Evolutionary conservation across 2,329 filamentous ascomycete species (phyloP).

Genomic region (Arachnomyces sp.): DNA sequence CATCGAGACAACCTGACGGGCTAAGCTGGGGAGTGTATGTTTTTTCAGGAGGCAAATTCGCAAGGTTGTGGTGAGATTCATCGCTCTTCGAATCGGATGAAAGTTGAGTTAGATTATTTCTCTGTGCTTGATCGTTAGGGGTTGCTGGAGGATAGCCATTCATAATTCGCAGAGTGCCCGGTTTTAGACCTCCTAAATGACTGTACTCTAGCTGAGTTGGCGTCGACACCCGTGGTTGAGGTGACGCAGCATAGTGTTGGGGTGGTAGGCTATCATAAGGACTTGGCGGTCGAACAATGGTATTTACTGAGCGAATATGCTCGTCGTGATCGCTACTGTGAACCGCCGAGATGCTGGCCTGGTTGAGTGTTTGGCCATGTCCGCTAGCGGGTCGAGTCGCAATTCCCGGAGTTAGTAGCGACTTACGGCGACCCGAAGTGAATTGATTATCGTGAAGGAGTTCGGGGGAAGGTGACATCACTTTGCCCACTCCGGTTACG

Average conservation of each 20-base stretch:
- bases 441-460: no score
- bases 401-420: no score
- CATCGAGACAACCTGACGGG: no score
- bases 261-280: constrained; percentile 15
- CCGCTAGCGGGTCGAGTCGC: no score
- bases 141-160: constrained; percentile 33
- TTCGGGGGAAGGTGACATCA: no score
- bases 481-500: no score
- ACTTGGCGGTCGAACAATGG: constrained; percentile 6
- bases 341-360: constrained; percentile 2
- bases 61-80: constrained; percentile 1
- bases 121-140: constrained; percentile 22
- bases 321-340: constrained; percentile 19
- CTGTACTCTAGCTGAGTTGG: constrained; percentile 28
- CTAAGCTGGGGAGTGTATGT: no score
- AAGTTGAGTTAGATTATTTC: constrained; percentile 16
- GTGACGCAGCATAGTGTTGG: constrained; percentile 2
- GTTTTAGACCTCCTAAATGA: constrained; percentile 33
- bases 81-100: constrained; percentile 4
- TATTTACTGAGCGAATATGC: constrained; percentile 19
- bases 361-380: no score
- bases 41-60: no score
- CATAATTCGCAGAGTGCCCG: constrained; percentile 33
- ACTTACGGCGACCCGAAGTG: no score
- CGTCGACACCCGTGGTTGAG: constrained; percentile 17